Evolutionary conservation across 345 rosid genomes (phyloP).

Genomic region (Lepidium sativum): DNA sequence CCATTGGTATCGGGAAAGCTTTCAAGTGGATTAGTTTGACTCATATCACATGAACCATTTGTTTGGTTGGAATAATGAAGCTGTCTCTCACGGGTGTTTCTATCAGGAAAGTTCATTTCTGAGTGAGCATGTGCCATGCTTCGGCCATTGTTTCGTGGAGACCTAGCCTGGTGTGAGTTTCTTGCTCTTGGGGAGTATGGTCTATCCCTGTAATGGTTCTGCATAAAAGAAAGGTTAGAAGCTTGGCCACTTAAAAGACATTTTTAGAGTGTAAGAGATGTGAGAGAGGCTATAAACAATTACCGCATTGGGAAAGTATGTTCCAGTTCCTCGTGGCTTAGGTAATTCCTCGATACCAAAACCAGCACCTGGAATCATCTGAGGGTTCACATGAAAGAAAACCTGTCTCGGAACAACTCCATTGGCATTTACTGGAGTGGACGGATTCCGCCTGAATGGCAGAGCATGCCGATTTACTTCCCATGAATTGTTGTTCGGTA

Average conservation of each 20-base stretch:
- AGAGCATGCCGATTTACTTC: conserved; percentile 41
- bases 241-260: neutral
- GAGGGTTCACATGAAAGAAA: conserved; percentile 41
- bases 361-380: conserved; percentile 35
- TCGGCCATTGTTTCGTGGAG: conserved; percentile 52
- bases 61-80: conserved; percentile 30
- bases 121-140: conserved; percentile 15
- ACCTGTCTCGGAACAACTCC: conserved; percentile 40
- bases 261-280: neutral
- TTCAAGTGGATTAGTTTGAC: conserved; percentile 34
- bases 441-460: conserved; percentile 33
- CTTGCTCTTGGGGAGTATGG: conserved; percentile 40
- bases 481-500: conserved; percentile 51
- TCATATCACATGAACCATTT: conserved; percentile 34
- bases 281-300: conserved; percentile 13
- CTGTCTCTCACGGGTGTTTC: conserved; percentile 39
- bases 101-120: conserved; percentile 39
- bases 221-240: conserved; percentile 30
- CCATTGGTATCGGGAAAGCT: conserved; percentile 39
- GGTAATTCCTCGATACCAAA: conserved; percentile 58
- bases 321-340: conserved; percentile 82
- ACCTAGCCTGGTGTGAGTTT: conserved; percentile 41
- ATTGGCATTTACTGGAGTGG: conserved; percentile 37
- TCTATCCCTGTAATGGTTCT: conserved; percentile 71
- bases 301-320: conserved; percentile 73